A percentile compares a stretch with the other conserved stretches of the same genome.
Evolutionary conservation across 108 stramenopile species (phyloP).

Genomic region (Aurantiochytrium sp.): DNA sequence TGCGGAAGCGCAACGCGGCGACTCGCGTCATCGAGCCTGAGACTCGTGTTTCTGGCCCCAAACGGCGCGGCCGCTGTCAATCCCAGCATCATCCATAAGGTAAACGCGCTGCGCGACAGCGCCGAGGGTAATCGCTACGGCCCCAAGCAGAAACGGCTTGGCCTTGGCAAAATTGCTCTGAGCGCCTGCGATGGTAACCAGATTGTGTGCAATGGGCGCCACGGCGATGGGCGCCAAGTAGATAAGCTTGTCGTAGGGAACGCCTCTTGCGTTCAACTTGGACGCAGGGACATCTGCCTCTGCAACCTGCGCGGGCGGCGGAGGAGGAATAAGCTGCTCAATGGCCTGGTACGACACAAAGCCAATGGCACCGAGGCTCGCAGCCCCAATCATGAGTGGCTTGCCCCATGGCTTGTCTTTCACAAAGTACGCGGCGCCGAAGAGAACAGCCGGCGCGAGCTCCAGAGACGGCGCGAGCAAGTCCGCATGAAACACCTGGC

Average conservation of each 20-base stretch:
- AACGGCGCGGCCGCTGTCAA: slow-evolving; percentile 19
- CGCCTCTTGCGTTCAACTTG: neutral
- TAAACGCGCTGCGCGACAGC: slow-evolving; percentile 11
- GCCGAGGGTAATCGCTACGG: neutral
- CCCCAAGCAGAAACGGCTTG: neutral
- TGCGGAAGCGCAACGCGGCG: neutral
- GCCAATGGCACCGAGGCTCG: neutral
- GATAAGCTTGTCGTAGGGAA: slow-evolving; percentile 9
- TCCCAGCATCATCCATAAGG: slow-evolving; percentile 10
- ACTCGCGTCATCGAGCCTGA: neutral
- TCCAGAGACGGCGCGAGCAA: neutral
- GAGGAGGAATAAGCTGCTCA: neutral
- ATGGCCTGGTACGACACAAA: neutral
- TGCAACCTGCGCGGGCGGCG: neutral
- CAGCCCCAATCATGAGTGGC: neutral
- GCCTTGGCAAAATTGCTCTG: neutral
- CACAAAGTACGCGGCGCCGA: neutral
- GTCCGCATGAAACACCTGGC: neutral
- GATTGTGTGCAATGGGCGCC: neutral
- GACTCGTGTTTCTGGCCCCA: neutral
- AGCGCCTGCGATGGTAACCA: neutral
- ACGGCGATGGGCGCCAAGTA: neutral
- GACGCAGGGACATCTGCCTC: neutral
- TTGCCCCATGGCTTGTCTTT: neutral
- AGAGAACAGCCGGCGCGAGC: neutral